These are phyloP conservation scores for Kondoa subrosea DNA, from an alignment of 768 basidiomycete genomes.

Conservation along the genomic window DNA sequence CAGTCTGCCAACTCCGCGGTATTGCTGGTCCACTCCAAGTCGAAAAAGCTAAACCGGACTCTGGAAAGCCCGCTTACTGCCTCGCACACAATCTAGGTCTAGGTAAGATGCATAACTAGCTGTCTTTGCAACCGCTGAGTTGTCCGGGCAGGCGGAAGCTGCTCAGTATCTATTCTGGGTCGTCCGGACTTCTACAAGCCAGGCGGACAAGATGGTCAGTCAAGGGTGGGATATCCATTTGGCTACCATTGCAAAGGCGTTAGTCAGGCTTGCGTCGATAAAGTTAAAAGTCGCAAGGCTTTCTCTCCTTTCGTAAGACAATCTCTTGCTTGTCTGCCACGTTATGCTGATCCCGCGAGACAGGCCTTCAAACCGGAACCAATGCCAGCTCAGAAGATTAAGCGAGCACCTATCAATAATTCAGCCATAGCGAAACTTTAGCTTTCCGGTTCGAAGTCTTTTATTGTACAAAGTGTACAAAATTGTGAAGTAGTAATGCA, in stretches of 20 bases:
- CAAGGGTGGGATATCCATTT: slow-evolving; percentile 64
- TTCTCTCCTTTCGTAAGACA: slow-evolving; percentile 4
- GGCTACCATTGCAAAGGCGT: slow-evolving; percentile 49
- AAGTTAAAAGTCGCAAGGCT: slow-evolving; percentile 51
- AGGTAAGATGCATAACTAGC: slow-evolving; percentile 40
- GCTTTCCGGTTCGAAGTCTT: too few species aligned
- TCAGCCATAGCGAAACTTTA: background rate
- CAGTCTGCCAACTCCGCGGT: slow-evolving; percentile 12
- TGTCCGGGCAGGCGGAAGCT: slow-evolving; percentile 27
- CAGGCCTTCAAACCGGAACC: background rate
- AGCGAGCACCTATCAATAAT: background rate
- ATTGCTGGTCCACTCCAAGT: slow-evolving; percentile 25
- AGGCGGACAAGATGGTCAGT: slow-evolving; percentile 50
- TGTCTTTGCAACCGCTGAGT: background rate
- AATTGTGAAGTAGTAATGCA: too few species aligned
- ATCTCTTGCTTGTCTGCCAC: background rate
- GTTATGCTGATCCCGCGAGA: background rate
- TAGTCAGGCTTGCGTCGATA: slow-evolving; percentile 50
- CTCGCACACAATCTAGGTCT: slow-evolving; percentile 70
- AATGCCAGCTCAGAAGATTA: background rate
- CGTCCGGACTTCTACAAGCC: slow-evolving; percentile 58
- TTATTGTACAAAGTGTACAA: too few species aligned
- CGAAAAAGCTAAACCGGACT: slow-evolving; percentile 11
- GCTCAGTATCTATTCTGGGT: slow-evolving; percentile 55
- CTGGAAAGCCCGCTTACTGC: slow-evolving; percentile 37